Percentiles rank a stretch among this genome's conserved stretches.
These are phyloP conservation scores for Paxillus ammoniavirescens DNA, from an alignment of 768 basidiomycete species.

Conservation along the genomic window DNA sequence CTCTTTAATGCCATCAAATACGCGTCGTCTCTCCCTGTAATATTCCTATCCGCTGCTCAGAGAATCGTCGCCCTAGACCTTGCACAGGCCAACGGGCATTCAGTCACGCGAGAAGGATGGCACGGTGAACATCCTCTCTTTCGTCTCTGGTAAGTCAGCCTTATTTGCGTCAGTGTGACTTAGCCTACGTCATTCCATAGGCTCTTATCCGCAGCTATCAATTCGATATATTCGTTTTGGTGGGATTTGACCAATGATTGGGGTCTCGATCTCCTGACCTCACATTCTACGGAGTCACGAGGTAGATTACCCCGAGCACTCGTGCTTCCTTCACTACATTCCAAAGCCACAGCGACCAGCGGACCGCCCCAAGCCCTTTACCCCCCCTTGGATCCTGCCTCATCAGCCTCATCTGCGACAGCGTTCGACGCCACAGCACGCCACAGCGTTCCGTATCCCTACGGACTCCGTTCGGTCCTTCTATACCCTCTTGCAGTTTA, in stretches of 20 bases:
- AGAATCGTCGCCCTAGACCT: constrained; percentile 65
- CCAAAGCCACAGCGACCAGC: constrained; percentile 23
- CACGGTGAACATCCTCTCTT: constrained; percentile 78
- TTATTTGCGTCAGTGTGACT: neutral
- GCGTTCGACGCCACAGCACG: constrained; percentile 12
- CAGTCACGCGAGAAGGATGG: constrained; percentile 51
- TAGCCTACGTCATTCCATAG: constrained; percentile 37
- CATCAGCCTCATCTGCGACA: constrained; percentile 22
- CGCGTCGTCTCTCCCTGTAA: constrained; percentile 94
- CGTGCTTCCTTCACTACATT: constrained; percentile 47
- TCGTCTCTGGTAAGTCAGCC: constrained; percentile 68
- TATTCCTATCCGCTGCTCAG: constrained; percentile 91
- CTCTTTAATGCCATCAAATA: constrained; percentile 95
- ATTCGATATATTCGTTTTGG: constrained; percentile 96
- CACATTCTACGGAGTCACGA: constrained; percentile 26
- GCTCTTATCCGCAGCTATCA: constrained; percentile 80
- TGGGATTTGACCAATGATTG: constrained; percentile 99
- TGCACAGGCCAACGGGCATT: constrained; percentile 45
- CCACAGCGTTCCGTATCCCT: constrained; percentile 43
- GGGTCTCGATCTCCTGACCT: constrained; percentile 78
- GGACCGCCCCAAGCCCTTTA: constrained; percentile 11
- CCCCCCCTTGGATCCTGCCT: neutral
- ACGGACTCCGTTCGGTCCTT: constrained; percentile 72
- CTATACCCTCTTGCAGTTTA: constrained; percentile 83
- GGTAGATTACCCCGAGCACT: constrained; percentile 41